These are phyloP conservation scores for Cladorrhinum samala DNA, from an alignment of 495 filamentous ascomycete species.

Conservation along the genomic window DNA sequence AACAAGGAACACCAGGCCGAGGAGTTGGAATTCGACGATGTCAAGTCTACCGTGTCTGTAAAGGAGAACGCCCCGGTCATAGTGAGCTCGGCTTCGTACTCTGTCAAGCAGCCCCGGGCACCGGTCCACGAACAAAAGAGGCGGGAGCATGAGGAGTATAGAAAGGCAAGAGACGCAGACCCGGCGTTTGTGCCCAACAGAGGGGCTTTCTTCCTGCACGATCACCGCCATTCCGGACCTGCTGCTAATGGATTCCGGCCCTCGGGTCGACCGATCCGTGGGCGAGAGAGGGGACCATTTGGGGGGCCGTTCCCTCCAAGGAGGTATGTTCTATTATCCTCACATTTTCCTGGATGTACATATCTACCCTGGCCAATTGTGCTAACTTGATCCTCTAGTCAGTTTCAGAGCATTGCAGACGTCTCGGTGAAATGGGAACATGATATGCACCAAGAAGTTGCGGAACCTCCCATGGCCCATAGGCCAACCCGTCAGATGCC, in stretches of 20 bases:
- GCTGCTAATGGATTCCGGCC: slow-evolving; percentile 71
- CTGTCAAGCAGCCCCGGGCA: slow-evolving; percentile 34
- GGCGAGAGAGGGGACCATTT: slow-evolving; percentile 46
- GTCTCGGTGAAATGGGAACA: slow-evolving; percentile 76
- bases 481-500: slow-evolving; percentile 30
- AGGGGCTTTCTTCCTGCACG: slow-evolving; percentile 95
- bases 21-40: slow-evolving; percentile 63
- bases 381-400: slow-evolving; percentile 22
- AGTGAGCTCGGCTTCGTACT: slow-evolving; percentile 38
- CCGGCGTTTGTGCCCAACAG: slow-evolving; percentile 93
- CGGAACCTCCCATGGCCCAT: slow-evolving; percentile 34
- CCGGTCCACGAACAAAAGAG: slow-evolving; percentile 61
- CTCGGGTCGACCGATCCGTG: slow-evolving; percentile 52
- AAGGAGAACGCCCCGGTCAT: slow-evolving; percentile 39
- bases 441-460: slow-evolving; percentile 86
- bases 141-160: slow-evolving; percentile 85
- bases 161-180: slow-evolving; percentile 79
- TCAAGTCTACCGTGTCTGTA: slow-evolving; percentile 26
- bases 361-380: too few species aligned
- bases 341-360: background rate
- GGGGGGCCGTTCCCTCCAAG: slow-evolving; percentile 51
- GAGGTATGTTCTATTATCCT: slow-evolving; percentile 41
- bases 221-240: slow-evolving; percentile 72
- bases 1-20: slow-evolving; percentile 48
- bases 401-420: slow-evolving; percentile 44